phyloP scores from a whole-genome alignment of 768 basidiomycete genomes.

The Boletus tomentosulus region DNA sequence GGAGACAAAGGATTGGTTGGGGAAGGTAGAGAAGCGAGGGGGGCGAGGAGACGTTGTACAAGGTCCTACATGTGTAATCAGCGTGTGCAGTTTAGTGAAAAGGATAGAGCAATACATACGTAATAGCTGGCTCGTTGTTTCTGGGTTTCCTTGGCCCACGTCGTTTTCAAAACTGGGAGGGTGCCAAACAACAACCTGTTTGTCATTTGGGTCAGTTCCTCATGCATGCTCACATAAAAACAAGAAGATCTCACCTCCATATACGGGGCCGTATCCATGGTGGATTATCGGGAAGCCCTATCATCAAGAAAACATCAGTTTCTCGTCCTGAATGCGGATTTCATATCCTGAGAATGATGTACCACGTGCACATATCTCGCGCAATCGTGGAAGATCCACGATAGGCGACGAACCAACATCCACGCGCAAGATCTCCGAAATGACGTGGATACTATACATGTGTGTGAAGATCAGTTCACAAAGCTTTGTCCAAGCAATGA shows the following conservation, averaged over 20 bases:
- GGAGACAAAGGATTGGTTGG: slow-evolving; percentile 37
- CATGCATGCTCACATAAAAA: not conserved
- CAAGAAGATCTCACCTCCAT: slow-evolving; percentile 56
- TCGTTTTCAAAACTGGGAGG: slow-evolving; percentile 51
- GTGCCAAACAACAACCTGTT: slow-evolving; percentile 60
- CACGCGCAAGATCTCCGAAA: slow-evolving; percentile 59
- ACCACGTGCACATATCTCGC: slow-evolving; percentile 61
- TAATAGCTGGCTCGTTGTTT: slow-evolving; percentile 72
- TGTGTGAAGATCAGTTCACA: not conserved
- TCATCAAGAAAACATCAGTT: slow-evolving; percentile 2
- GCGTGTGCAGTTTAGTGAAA: not conserved
- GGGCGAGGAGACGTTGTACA: slow-evolving; percentile 57
- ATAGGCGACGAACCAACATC: slow-evolving; percentile 38
- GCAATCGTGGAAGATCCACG: slow-evolving; percentile 55
- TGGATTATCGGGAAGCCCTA: slow-evolving; percentile 73
- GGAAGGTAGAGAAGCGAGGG: slow-evolving; percentile 43
- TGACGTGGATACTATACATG: slow-evolving; percentile 41
- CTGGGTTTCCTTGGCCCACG: slow-evolving; percentile 53
- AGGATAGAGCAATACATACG: slow-evolving; percentile 39
- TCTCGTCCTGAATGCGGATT: not conserved
- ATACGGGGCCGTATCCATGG: slow-evolving; percentile 70
- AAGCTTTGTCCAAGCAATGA: not conserved
- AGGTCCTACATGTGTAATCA: slow-evolving; percentile 49
- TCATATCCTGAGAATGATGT: slow-evolving; percentile 16
- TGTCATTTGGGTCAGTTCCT: slow-evolving; percentile 3